Evolutionary conservation across 495 filamentous ascomycete genomes (phyloP).

Genomic region (Xylaria longipes): DNA sequence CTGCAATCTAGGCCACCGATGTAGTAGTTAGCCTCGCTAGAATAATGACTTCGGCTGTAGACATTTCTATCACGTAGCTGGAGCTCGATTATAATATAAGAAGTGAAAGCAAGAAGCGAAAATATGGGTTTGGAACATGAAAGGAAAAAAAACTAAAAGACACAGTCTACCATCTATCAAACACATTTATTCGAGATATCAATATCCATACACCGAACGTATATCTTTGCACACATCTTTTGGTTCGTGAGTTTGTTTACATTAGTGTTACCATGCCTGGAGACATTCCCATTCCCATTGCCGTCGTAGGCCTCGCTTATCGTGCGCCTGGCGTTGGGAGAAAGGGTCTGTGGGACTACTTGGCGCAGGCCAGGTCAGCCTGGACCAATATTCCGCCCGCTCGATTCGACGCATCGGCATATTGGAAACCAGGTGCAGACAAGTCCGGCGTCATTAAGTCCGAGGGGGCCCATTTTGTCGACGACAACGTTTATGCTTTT

Average conservation of each 20-base stretch:
- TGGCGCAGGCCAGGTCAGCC: slow-evolving; percentile 43
- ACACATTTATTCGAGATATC: background rate
- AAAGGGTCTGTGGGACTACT: slow-evolving; percentile 58
- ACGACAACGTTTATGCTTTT: slow-evolving; percentile 42
- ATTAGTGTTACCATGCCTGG: slow-evolving; percentile 10
- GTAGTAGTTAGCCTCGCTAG: background rate
- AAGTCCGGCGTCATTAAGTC: slow-evolving; percentile 46
- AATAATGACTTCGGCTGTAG: background rate
- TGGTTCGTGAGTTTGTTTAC: background rate
- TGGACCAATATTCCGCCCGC: slow-evolving; percentile 61
- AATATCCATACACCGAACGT: background rate
- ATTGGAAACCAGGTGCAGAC: slow-evolving; percentile 63
- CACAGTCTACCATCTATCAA: background rate
- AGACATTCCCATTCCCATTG: slow-evolving; percentile 44
- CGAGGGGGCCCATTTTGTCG: slow-evolving; percentile 40
- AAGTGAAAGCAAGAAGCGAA: background rate
- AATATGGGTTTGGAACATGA: background rate
- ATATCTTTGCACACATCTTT: background rate
- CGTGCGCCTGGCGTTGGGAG: slow-evolving; percentile 56
- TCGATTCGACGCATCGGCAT: slow-evolving; percentile 68
- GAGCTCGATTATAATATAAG: background rate
- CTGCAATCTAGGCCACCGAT: background rate
- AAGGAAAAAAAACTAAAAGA: background rate
- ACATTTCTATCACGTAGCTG: background rate
- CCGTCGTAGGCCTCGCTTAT: slow-evolving; percentile 58